These are phyloP conservation scores for Talaromyces nanjingensis DNA, from an alignment of 495 filamentous ascomycete genomes.

Conservation along the genomic window DNA sequence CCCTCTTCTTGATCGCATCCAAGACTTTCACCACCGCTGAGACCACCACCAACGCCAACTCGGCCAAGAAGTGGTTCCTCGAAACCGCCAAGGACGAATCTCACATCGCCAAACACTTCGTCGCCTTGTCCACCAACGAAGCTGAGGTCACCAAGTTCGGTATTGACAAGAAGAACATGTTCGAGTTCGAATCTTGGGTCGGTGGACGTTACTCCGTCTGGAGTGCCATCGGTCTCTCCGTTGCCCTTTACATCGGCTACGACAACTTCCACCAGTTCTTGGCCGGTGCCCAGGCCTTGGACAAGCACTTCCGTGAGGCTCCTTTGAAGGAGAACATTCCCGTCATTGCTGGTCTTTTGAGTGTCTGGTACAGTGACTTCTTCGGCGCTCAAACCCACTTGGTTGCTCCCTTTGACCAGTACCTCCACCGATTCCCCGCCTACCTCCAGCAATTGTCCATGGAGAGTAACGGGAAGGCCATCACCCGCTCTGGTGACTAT, in stretches of 20 bases:
- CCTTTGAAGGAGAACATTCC: slow-evolving; percentile 95
- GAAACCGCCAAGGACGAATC: slow-evolving; percentile 67
- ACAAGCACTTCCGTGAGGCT: slow-evolving; percentile 90
- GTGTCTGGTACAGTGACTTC: slow-evolving; percentile 98
- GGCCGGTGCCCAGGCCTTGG: slow-evolving; percentile 92
- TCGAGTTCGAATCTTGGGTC: slow-evolving; percentile 96
- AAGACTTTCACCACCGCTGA: slow-evolving; percentile 99
- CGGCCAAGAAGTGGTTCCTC: slow-evolving; percentile 94
- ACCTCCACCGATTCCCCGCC: slow-evolving; percentile 96
- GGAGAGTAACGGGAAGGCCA: slow-evolving; percentile 98
- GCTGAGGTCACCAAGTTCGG: slow-evolving; percentile 94
- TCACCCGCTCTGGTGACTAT: slow-evolving; percentile 82
- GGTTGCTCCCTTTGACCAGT: slow-evolving; percentile 97
- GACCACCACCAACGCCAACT: slow-evolving; percentile 93
- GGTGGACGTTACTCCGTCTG: slow-evolving; percentile 97
- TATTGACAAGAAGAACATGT: slow-evolving; percentile 98
- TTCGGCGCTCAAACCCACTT: slow-evolving; percentile 96
- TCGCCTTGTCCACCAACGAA: slow-evolving; percentile 95
- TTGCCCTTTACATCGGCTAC: slow-evolving; percentile 88
- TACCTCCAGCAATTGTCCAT: slow-evolving; percentile 99
- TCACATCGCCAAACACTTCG: slow-evolving; percentile 94
- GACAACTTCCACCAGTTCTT: slow-evolving; percentile 98
- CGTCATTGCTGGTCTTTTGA: slow-evolving; percentile 81
- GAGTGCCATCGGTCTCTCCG: slow-evolving; percentile 95
- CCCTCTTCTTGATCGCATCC: slow-evolving; percentile 93